A percentile compares a stretch with the other conserved stretches of the same genome.
Conservation (phyloP, 2,329 filamentous ascomycete species). For the Pseudodiploospora longispora region DNA sequence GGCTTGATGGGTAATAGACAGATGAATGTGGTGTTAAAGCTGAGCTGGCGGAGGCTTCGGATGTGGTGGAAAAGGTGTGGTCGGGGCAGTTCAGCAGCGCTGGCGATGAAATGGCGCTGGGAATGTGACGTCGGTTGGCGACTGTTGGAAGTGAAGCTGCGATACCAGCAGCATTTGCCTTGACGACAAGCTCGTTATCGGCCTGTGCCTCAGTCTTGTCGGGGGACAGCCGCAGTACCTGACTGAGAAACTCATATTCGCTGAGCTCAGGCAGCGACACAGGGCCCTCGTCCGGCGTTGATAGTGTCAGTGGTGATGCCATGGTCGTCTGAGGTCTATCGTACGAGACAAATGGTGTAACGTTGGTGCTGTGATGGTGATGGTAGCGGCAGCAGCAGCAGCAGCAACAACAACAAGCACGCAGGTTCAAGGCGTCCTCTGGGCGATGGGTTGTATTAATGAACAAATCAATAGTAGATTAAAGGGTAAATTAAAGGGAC, state of each 20-base stretch:
- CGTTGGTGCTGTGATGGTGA: no score
- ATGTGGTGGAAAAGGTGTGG: constrained; percentile 37
- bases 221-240: constrained; percentile 29
- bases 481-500: no score
- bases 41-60: constrained; percentile 32
- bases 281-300: neutral
- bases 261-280: constrained; percentile 27
- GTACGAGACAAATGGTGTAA: no score
- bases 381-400: no score
- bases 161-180: constrained; percentile 29
- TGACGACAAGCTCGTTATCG: constrained; percentile 28
- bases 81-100: constrained; percentile 31
- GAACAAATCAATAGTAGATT: no score
- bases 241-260: constrained; percentile 29
- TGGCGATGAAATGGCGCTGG: constrained; percentile 35
- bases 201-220: constrained; percentile 30
- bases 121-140: constrained; percentile 28
- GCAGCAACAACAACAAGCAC: no score
- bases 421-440: no score
- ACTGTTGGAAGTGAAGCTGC: constrained; percentile 15
- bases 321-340: neutral
- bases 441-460: no score
- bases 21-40: constrained; percentile 36
- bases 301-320: neutral
- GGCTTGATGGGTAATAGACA: constrained; percentile 21